Percentiles rank a stretch among this genome's conserved stretches.
Evolutionary conservation across 148 eudicot genomes (phyloP).

Genomic region (Tetragonia tetragonoides): DNA sequence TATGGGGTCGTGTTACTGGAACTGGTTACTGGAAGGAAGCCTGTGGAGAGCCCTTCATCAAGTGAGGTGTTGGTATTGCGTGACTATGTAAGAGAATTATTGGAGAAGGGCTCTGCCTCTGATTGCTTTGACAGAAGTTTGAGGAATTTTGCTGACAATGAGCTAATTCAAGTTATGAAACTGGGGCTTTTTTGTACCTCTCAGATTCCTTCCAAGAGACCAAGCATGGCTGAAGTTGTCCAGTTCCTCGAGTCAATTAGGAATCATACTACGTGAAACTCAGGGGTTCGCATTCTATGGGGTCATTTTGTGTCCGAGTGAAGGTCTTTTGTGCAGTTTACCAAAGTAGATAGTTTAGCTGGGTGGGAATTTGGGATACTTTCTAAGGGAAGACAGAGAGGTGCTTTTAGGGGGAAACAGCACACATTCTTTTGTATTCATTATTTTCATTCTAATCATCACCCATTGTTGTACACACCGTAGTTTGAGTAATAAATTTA

Average conservation of each 20-base stretch:
- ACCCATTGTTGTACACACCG: slow-evolving; percentile 20
- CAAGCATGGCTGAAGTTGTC: slow-evolving; percentile 88
- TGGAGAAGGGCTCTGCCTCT: slow-evolving; percentile 67
- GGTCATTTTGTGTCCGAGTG: not conserved
- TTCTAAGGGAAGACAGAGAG: slow-evolving; percentile 18
- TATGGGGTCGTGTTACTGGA: slow-evolving; percentile 85
- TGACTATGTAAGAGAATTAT: slow-evolving; percentile 65
- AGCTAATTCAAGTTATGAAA: slow-evolving; percentile 87
- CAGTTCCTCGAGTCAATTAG: slow-evolving; percentile 83
- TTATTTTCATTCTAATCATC: not conserved
- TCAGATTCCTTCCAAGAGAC: slow-evolving; percentile 70
- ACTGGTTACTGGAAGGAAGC: slow-evolving; percentile 88
- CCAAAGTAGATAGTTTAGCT: slow-evolving; percentile 5
- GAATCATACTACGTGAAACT: slow-evolving; percentile 33
- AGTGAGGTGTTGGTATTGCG: slow-evolving; percentile 79
- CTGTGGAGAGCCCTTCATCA: slow-evolving; percentile 68
- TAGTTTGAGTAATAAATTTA: slow-evolving; percentile 20
- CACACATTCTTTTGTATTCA: slow-evolving; percentile 52
- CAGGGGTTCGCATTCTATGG: not conserved
- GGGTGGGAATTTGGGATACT: slow-evolving; percentile 2
- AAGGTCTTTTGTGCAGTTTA: slow-evolving; percentile 20
- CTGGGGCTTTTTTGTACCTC: slow-evolving; percentile 82
- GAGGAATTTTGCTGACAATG: slow-evolving; percentile 67
- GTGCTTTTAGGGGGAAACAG: slow-evolving; percentile 20
- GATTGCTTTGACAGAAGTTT: slow-evolving; percentile 78